Evolutionary conservation across 2,329 filamentous ascomycete species (phyloP).

Genomic region (Setomelanomma holmii): DNA sequence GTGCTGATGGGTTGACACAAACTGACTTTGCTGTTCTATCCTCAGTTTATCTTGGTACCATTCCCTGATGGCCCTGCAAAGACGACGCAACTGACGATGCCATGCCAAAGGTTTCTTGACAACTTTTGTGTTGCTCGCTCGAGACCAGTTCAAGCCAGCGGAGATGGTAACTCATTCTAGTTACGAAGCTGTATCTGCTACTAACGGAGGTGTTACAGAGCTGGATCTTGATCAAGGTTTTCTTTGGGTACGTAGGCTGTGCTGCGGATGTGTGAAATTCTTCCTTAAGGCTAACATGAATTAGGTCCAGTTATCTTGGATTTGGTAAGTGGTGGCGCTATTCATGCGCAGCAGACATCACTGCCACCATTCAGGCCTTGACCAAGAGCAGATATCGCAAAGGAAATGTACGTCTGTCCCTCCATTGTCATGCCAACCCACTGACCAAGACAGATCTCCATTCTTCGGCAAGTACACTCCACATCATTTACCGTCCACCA

Average conservation of each 20-base stretch:
- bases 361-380: slow-evolving; percentile 23
- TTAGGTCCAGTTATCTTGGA: slow-evolving; percentile 70
- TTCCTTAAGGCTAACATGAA: neutral
- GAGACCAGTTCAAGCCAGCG: slow-evolving; percentile 68
- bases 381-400: slow-evolving; percentile 51
- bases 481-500: neutral
- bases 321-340: slow-evolving; percentile 61
- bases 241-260: slow-evolving; percentile 65
- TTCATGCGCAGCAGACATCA: slow-evolving; percentile 10
- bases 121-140: slow-evolving; percentile 80
- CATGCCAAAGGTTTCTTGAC: slow-evolving; percentile 75
- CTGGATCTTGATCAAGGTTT: slow-evolving; percentile 79
- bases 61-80: neutral
- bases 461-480: neutral
- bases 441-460: slow-evolving; percentile 53
- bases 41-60: slow-evolving; percentile 71
- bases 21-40: neutral
- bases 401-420: slow-evolving; percentile 48
- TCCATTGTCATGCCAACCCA: neutral
- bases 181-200: neutral
- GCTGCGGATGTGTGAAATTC: slow-evolving; percentile 12
- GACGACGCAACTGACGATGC: slow-evolving; percentile 3
- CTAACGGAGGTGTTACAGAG: slow-evolving; percentile 49
- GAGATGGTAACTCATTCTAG: slow-evolving; percentile 61
- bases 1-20: too few relatives aligned